These are phyloP conservation scores for Stagonosporopsis rhizophila DNA, from an alignment of 2,329 filamentous ascomycete genomes.

Conservation along the genomic window DNA sequence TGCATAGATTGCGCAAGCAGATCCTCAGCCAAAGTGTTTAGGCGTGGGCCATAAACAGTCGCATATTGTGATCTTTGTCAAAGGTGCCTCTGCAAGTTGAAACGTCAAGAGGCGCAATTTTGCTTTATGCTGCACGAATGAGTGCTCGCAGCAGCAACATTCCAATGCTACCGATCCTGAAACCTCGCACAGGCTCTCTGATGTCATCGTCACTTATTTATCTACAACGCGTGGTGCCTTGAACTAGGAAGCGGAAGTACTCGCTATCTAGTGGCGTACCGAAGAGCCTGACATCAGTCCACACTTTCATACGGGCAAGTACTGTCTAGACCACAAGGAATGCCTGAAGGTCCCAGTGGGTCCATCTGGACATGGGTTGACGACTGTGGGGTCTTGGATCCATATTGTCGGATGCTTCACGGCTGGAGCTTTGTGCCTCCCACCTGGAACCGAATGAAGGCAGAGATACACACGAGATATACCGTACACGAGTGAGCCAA, in stretches of 20 bases:
- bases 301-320: too few relatives aligned
- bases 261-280: too few relatives aligned
- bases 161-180: not conserved
- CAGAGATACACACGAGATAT: not conserved
- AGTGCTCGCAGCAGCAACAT: not conserved
- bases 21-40: not conserved
- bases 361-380: too few relatives aligned
- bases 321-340: too few relatives aligned
- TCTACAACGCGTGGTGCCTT: too few relatives aligned
- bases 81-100: not conserved
- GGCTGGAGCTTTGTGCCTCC: not conserved
- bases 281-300: too few relatives aligned
- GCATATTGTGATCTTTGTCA: not conserved
- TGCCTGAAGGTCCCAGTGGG: too few relatives aligned
- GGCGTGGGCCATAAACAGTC: not conserved
- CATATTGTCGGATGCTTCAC: not conserved
- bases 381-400: not conserved
- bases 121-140: not conserved
- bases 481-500: not conserved
- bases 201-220: not conserved
- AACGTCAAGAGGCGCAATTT: not conserved
- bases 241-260: too few relatives aligned
- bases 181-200: not conserved
- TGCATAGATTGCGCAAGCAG: not conserved
- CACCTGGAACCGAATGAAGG: constrained; percentile 4